Conservation (phyloP, 495 filamentous ascomycete genomes). For the Daldinia vernicosa region DNA sequence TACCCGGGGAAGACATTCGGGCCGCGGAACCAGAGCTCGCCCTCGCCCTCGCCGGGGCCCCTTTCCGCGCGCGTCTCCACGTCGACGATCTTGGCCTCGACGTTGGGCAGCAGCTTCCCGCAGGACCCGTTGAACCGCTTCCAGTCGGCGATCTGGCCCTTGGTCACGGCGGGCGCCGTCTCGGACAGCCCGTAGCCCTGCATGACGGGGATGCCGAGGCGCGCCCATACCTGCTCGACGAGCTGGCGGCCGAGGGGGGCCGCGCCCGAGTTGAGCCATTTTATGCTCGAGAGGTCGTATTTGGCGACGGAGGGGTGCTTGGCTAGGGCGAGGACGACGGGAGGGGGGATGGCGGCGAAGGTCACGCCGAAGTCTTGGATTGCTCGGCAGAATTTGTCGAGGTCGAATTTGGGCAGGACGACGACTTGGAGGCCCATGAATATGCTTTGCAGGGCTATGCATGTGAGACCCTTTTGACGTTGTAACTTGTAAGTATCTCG, state of each 20-base stretch:
- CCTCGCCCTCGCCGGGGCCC: slow-evolving; percentile 37
- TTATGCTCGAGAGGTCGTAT: slow-evolving; percentile 81
- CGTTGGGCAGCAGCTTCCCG: slow-evolving; percentile 80
- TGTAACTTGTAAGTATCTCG: neutral
- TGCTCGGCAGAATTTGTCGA: slow-evolving; percentile 77
- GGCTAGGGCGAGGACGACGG: slow-evolving; percentile 79
- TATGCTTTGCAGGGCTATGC: slow-evolving; percentile 53
- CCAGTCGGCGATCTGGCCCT: slow-evolving; percentile 81
- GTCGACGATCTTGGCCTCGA: slow-evolving; percentile 83
- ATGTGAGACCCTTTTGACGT: slow-evolving; percentile 48
- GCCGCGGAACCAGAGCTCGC: slow-evolving; percentile 83
- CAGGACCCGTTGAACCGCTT: slow-evolving; percentile 78
- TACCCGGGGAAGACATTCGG: slow-evolving; percentile 82
- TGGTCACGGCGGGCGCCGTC: slow-evolving; percentile 61
- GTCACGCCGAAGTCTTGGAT: slow-evolving; percentile 80
- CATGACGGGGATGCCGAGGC: slow-evolving; percentile 76
- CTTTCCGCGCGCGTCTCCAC: slow-evolving; percentile 54
- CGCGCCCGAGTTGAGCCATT: slow-evolving; percentile 89
- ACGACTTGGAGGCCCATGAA: slow-evolving; percentile 73
- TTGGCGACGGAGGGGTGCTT: slow-evolving; percentile 79
- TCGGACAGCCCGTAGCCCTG: slow-evolving; percentile 68
- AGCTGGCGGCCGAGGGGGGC: slow-evolving; percentile 88
- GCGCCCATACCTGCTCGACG: slow-evolving; percentile 76
- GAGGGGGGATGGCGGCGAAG: slow-evolving; percentile 84
- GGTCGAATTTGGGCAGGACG: slow-evolving; percentile 86